These are phyloP conservation scores for Botrytis porri DNA, from an alignment of 2,329 filamentous ascomycete species.

Conservation along the genomic window DNA sequence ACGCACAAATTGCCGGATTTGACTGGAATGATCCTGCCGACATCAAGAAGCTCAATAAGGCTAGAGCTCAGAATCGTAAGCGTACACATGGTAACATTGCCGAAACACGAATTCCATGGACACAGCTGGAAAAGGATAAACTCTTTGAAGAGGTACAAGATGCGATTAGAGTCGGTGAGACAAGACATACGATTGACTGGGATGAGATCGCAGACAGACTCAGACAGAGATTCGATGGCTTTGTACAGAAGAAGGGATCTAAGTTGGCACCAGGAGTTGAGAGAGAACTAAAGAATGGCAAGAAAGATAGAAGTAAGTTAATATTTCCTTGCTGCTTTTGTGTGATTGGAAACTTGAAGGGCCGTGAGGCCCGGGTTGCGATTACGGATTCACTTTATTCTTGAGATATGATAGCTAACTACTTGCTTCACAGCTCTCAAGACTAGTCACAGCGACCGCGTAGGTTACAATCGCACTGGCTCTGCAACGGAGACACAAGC, in stretches of 20 bases:
- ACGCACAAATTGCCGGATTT: neutral
- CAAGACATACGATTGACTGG: neutral
- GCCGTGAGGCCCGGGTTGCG: neutral
- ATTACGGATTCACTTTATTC: neutral
- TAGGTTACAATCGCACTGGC: neutral
- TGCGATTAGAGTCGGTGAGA: neutral
- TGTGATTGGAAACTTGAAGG: neutral
- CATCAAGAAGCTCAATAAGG: neutral
- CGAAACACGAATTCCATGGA: slow-evolving; percentile 11
- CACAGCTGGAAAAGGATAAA: slow-evolving; percentile 1
- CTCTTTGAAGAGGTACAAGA: slow-evolving; percentile 1
- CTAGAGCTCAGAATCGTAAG: neutral
- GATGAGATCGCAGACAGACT: slow-evolving; percentile 2
- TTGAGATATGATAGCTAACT: neutral
- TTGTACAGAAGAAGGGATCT: neutral
- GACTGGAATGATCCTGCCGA: slow-evolving; percentile 2
- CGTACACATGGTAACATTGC: slow-evolving; percentile 1
- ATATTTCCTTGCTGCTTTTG: neutral
- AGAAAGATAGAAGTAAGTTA: slow-evolving; percentile 1
- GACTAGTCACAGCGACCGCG: neutral
- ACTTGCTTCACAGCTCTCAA: neutral
- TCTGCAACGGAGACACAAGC: slow-evolving; percentile 10
- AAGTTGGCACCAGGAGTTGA: slow-evolving; percentile 11
- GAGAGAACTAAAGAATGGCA: neutral
- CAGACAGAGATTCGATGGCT: neutral